Base-by-base conservation (phyloP, 306 rosid genomes). In the Senna tora region DNA sequence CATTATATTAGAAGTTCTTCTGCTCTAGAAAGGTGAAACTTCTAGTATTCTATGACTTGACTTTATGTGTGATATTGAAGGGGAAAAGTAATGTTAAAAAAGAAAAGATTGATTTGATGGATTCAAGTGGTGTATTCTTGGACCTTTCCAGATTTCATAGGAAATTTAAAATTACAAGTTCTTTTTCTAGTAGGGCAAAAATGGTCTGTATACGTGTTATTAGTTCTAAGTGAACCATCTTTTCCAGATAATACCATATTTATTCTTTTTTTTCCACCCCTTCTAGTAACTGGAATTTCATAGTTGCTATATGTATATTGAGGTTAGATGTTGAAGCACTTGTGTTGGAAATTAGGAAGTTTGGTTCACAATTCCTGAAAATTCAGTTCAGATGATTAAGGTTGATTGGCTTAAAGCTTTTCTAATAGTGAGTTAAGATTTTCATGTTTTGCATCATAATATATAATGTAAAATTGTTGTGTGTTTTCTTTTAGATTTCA, bases 341-440 rank as follows among this genome's bases (percentile, higher is more conserved):
- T 15, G 21, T 56, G 13, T 57, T 32, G 9, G 42, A 14, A 15
- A 57, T 55, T 36, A 14, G 21, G 21, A 32, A 57, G 9, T 47
- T n/a, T 47, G 53, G 20, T 47, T 28, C 41, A 28, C 41, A 57
- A 57, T 11, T 15, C 36, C 25, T 53, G 39, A 30, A 28, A 56
- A 9, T 56, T 58, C 20, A 15, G 22, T 32, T 36, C 45, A 3
- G 22, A n/a, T 30, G 13, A n/a, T 5, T 4, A 33, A 14, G 25
- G 32, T 60, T 71, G 46, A 22, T 38, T 76, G 72, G 51, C 58
- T 15, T 62, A 39, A 57, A n/a, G 5, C 38, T 47, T 59, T 30
- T 47, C 19, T 28, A 33, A 38, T 49, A 9, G 30, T 34, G 30
- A 65, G 59, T 41, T 15, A 62, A 45, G 43, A 42, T 67, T 54